phyloP scores from a whole-genome alignment of 1,139 yeast species.

The Suhomyces wounanorum region DNA sequence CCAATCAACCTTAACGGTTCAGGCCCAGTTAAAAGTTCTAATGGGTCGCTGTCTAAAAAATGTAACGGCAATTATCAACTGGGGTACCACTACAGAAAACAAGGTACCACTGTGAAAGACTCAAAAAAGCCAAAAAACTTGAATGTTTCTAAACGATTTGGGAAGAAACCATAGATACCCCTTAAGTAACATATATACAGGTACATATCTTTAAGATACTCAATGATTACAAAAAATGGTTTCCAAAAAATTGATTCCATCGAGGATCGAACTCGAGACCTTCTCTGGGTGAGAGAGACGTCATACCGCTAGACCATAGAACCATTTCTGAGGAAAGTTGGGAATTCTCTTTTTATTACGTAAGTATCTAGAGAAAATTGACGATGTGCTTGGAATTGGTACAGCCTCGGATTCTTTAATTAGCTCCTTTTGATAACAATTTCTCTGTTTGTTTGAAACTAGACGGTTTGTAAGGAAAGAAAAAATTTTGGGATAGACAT shows the following conservation, averaged over 20 bases:
- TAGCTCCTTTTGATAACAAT: too few relatives aligned
- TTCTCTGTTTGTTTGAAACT: too few relatives aligned
- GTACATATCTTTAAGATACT: background rate
- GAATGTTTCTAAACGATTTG: slow-evolving; percentile 19
- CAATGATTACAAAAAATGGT: background rate
- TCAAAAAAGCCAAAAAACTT: slow-evolving; percentile 12
- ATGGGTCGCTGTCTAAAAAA: slow-evolving; percentile 7
- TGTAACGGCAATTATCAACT: slow-evolving; percentile 9
- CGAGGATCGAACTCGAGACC: slow-evolving; percentile 20
- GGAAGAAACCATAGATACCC: slow-evolving; percentile 9
- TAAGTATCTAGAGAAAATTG: too few relatives aligned
- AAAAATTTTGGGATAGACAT: too few relatives aligned
- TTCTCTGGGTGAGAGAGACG: slow-evolving; percentile 19
- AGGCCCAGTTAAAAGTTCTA: slow-evolving; percentile 10
- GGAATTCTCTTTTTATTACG: background rate
- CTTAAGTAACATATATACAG: slow-evolving; percentile 1
- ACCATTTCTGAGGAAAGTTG: slow-evolving; percentile 8
- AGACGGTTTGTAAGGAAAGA: too few relatives aligned
- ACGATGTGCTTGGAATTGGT: too few relatives aligned
- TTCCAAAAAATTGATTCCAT: slow-evolving; percentile 15
- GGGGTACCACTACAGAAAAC: slow-evolving; percentile 11
- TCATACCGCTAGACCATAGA: slow-evolving; percentile 21
- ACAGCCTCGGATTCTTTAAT: too few relatives aligned
- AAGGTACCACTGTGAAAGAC: slow-evolving; percentile 4
- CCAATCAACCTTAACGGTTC: slow-evolving; percentile 25